Percentiles rank a stretch among this genome's conserved stretches.
phyloP scores from a whole-genome alignment of 2,329 filamentous ascomycete genomes.

The Elsinoe arachidis region DNA sequence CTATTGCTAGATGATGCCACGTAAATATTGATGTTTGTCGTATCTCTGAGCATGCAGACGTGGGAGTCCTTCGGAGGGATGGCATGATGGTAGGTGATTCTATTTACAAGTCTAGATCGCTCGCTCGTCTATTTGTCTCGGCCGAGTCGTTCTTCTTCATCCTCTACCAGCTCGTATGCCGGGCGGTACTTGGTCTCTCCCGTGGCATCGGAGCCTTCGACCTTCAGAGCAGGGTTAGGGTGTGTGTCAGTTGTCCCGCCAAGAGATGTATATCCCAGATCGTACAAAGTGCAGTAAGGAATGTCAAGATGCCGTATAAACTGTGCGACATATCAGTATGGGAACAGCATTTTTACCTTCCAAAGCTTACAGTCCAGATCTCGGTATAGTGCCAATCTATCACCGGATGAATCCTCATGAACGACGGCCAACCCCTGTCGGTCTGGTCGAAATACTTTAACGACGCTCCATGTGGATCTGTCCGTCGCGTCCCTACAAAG shows the following conservation, averaged over 20 bases:
- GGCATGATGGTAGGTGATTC: not conserved
- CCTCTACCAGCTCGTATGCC: slow-evolving; percentile 65
- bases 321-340: slow-evolving; percentile 33
- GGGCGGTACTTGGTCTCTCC: slow-evolving; percentile 49
- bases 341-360: not conserved
- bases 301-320: slow-evolving; percentile 73
- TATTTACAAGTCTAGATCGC: not conserved
- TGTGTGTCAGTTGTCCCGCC: slow-evolving; percentile 82
- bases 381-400: slow-evolving; percentile 97
- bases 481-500: slow-evolving; percentile 79
- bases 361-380: slow-evolving; percentile 72
- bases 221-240: slow-evolving; percentile 67
- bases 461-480: slow-evolving; percentile 77
- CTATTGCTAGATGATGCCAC: too few species aligned
- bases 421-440: slow-evolving; percentile 79
- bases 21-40: too few species aligned
- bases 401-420: slow-evolving; percentile 89
- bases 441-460: slow-evolving; percentile 79
- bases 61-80: too few species aligned
- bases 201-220: slow-evolving; percentile 23
- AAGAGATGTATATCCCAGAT: slow-evolving; percentile 83
- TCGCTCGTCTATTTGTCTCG: slow-evolving; percentile 39
- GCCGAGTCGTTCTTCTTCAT: slow-evolving; percentile 70
- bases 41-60: too few species aligned
- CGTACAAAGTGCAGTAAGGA: slow-evolving; percentile 80